These are phyloP conservation scores for Coemansia sp. DNA, from an alignment of 192 early-diverging fungal genomes.

Conservation along the genomic window DNA sequence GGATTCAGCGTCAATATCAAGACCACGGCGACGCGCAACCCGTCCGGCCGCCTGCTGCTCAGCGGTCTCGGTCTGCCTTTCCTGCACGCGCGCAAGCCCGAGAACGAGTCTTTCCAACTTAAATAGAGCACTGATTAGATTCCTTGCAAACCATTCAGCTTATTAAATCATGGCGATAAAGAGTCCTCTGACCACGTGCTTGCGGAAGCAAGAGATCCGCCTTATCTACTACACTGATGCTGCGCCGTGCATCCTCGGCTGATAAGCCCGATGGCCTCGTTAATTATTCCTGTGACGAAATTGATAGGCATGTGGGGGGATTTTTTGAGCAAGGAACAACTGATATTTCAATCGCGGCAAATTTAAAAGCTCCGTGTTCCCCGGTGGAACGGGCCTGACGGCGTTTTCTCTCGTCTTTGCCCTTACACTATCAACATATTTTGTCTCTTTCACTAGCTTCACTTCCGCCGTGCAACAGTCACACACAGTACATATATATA, in stretches of 20 bases:
- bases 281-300: no score
- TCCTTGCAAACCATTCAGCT: background rate
- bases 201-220: no score
- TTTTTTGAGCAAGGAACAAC: background rate
- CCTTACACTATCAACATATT: background rate
- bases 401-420: no score
- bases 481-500: background rate
- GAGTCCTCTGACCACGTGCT: no score
- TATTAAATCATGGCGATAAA: no score
- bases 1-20: slow-evolving; percentile 84
- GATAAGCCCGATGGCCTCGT: no score
- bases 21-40: slow-evolving; percentile 76
- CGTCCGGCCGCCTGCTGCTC: slow-evolving; percentile 75
- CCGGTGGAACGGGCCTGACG: slow-evolving; percentile 3
- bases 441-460: background rate
- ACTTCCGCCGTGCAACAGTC: background rate
- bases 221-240: no score
- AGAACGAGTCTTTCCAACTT: slow-evolving; percentile 16
- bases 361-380: slow-evolving; percentile 29
- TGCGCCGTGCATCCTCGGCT: no score
- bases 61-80: slow-evolving; percentile 90
- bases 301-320: background rate
- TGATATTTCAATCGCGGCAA: slow-evolving; percentile 22
- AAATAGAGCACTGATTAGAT: slow-evolving; percentile 1
- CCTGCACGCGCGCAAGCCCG: slow-evolving; percentile 48